Evolutionary conservation across 805 yeast species (phyloP), one percentile per base, ranked within the genome.

Genomic region (Saccharomycopsis javanensis): DNA sequence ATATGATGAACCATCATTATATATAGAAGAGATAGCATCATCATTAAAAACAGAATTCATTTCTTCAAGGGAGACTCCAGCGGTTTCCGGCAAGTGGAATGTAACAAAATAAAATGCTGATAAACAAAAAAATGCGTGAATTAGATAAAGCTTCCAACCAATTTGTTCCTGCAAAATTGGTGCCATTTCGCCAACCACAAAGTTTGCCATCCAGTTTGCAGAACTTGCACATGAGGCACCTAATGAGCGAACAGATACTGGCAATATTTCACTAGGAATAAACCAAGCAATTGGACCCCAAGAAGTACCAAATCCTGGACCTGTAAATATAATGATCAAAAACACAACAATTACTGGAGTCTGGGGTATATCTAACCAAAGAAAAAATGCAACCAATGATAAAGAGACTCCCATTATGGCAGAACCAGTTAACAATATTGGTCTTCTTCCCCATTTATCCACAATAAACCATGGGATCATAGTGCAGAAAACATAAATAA

Each of bases 201-300:
- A 91, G 71, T 90, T 90, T 74, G 88, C 90, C 5, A 88, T 78
- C 97, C 97, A 90, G 68, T 90, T 91, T 4, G 96, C 80, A 1
- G 96, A 96, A 1, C 97, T 90, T 0, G 96, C 85, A 61, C 88
- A 73, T 1, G 96, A 88, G 0, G 96, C 95, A 58, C 96, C 96
- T 64, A 89, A 86, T 3, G 96, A 88, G 55, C 97, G 79, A 10
- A 89, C 88, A 18, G 84, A 76, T 61, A 87, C 79, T 0, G 97
- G 97, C 56, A 90, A 78, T 53, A 91, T 88, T 71, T 88, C 96
- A 60, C 88, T 85, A 63, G 91, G 88, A 68, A 85, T 82, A 46
- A 85, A 71, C 97, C 97, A 89, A 11, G 96, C 96, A 56, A 90
- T 83, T 3, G 96, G 96, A 8, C 97, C 97, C 96, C 96, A 91